Evolutionary conservation across 768 basidiomycete species (phyloP).

Genomic region (Mycena galopus): DNA sequence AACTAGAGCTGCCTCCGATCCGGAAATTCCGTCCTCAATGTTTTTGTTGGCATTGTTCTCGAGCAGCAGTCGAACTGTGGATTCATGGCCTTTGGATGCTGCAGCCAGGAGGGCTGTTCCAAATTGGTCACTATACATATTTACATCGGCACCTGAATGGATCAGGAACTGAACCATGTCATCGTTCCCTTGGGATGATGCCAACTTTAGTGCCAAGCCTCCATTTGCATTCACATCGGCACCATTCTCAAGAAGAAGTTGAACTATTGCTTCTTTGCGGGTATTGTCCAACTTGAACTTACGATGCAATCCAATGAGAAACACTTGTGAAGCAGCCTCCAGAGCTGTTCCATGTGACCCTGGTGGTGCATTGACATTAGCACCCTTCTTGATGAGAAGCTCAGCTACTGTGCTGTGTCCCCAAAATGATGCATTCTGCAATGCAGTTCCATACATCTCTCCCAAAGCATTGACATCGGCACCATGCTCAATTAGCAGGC

Average conservation of each 20-base stretch:
- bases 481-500: background rate
- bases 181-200: background rate
- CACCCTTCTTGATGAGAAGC: slow-evolving; percentile 1
- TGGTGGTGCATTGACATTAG: background rate
- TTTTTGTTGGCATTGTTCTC: background rate
- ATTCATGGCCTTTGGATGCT: background rate
- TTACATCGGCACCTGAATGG: background rate
- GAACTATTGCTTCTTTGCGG: background rate
- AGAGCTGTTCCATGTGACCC: background rate
- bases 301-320: background rate
- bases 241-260: background rate
- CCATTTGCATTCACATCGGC: background rate
- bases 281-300: too few relatives aligned
- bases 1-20: background rate
- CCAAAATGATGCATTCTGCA: background rate
- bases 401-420: background rate
- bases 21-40: background rate
- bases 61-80: background rate
- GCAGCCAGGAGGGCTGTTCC: background rate
- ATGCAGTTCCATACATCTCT: background rate
- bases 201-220: background rate
- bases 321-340: background rate
- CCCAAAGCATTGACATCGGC: background rate
- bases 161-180: slow-evolving; percentile 1
- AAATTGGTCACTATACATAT: background rate